These are phyloP conservation scores for Colletotrichum camelliae DNA, from an alignment of 2,329 filamentous ascomycete species.

Conservation along the genomic window DNA sequence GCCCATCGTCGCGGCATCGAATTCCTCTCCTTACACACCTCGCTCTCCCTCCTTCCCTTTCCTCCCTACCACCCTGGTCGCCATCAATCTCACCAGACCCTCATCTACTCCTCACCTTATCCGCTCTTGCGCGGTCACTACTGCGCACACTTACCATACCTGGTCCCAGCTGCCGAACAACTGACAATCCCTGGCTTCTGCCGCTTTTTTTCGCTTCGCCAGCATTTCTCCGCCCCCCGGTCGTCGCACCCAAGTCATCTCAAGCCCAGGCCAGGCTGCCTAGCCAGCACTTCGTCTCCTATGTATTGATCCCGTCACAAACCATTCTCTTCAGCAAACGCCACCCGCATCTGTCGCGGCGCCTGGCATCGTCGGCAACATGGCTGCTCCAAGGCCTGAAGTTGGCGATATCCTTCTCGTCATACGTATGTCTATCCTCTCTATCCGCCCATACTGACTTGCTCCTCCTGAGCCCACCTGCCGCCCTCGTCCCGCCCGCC, in stretches of 20 bases:
- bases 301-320: constrained; percentile 23
- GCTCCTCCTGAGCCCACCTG: neutral
- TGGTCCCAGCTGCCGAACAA: constrained; percentile 16
- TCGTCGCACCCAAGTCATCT: constrained; percentile 15
- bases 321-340: constrained; percentile 19
- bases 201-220: constrained; percentile 13
- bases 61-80: neutral
- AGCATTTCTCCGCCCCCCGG: constrained; percentile 6
- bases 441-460: neutral
- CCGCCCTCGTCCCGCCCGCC: neutral
- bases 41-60: neutral
- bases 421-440: constrained; percentile 63
- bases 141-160: constrained; percentile 8
- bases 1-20: neutral
- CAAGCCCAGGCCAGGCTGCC: constrained; percentile 17
- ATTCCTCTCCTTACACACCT: neutral
- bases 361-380: constrained; percentile 30
- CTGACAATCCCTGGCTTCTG: constrained; percentile 18
- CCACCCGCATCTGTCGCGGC: constrained; percentile 22
- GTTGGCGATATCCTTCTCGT: constrained; percentile 73
- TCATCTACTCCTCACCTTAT: constrained; percentile 11
- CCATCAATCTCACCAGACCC: constrained; percentile 17
- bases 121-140: neutral
- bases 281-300: constrained; percentile 17
- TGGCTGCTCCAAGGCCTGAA: constrained; percentile 60